Evolutionary conservation across 202 grass and related monocot species (phyloP), one percentile per base, ranked within the genome.

Genomic region (Schoenoplectus tabernaemontani): DNA sequence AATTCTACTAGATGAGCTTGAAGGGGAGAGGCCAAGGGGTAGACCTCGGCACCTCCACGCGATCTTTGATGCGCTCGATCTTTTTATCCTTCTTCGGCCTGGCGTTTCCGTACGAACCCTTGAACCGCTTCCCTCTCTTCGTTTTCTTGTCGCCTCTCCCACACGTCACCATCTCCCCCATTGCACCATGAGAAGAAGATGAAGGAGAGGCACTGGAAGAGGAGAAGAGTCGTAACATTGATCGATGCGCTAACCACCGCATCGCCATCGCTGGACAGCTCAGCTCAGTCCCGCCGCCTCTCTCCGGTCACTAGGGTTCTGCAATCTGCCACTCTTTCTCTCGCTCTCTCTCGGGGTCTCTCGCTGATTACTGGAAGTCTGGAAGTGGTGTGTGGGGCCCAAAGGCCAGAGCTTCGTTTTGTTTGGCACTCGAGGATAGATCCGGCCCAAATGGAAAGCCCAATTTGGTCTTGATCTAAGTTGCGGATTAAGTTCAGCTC

Each of bases 91-190:
- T 57, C 88, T 98, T 98, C 50, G 86, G 88, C 69, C 95, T 85
- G 46, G 89, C 84, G 83, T 95, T 98, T 28, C 91, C 91, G 71
- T 54, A 98, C 82, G 95, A 98, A 11, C 95, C 95, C 86, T 94
- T 98, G 89, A 98, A 98, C 59, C 95, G 84, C 88, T 98, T 98
- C 86, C 95, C 95, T 60, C 86, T 82, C 84, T 93, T 93, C 85
- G 93, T 97, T 83, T 85, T 97, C 85, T 97, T 93, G 84, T 97
- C 93, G 63, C 93, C 93, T 77, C 94, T 89, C 80, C 95, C 95
- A 59, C 95, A 98, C 43, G 88, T 83, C 83, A 89, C 87, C 32
- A 86, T 76, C 67, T 85, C 91, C 57, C 15, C 61, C 57, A 68
- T 83, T 60, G 66, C 86, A 51, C 41, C 81, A 1, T 71, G 30